Conservation (phyloP, 495 filamentous ascomycete species). For the Trichoderma parareesei region DNA sequence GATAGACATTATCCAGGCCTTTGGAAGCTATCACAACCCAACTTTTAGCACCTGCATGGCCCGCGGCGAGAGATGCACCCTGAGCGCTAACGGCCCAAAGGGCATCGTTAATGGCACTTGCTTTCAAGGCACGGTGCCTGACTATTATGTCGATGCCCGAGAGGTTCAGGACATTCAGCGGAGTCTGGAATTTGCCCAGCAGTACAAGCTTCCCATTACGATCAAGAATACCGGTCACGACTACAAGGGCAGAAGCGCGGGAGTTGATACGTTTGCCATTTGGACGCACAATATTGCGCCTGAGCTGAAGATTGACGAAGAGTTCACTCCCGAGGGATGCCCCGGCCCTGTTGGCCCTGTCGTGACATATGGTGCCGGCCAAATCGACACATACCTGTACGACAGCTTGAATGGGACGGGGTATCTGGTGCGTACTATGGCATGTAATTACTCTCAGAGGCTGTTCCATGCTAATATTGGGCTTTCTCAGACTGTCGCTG, state of each 20-base stretch:
- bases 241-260: neutral
- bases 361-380: neutral
- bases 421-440: neutral
- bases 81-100: no score
- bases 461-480: neutral
- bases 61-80: no score
- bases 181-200: neutral
- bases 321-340: neutral
- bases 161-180: neutral
- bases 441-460: neutral
- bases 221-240: neutral
- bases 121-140: neutral
- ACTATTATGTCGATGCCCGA: neutral
- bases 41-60: no score
- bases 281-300: neutral
- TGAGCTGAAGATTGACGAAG: neutral
- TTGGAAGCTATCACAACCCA: no score
- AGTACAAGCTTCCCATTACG: neutral
- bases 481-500: neutral
- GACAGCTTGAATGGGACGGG: neutral
- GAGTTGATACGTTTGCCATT: neutral
- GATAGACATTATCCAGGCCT: no score
- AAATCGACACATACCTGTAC: neutral
- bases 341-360: neutral
- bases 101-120: neutral